Conservation (phyloP, 2,329 filamentous ascomycete genomes). For the Nannizziopsis arthrosporioides region DNA sequence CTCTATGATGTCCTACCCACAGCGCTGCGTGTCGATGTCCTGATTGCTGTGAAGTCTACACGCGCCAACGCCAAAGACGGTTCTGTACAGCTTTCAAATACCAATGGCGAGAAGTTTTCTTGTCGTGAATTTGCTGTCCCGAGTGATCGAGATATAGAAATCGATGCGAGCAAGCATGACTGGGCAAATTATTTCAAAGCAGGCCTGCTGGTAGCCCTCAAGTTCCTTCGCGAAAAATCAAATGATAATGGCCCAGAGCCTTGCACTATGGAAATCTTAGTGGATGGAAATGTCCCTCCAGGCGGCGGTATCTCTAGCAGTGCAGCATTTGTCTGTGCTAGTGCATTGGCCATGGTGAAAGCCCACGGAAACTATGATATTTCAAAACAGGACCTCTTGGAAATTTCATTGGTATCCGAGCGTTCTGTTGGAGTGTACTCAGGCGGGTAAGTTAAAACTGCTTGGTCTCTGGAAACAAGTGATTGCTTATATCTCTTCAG, state of each 20-base stretch:
- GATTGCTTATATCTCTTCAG: slow-evolving; percentile 36
- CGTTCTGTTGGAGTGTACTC: slow-evolving; percentile 91
- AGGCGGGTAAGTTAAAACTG: slow-evolving; percentile 54
- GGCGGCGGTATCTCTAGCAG: slow-evolving; percentile 89
- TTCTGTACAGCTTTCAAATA: slow-evolving; percentile 68
- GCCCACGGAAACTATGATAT: slow-evolving; percentile 66
- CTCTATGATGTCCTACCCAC: slow-evolving; percentile 93
- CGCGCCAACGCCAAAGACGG: slow-evolving; percentile 35
- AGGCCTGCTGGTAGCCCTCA: slow-evolving; percentile 69
- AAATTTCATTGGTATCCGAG: slow-evolving; percentile 89
- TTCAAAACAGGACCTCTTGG: slow-evolving; percentile 82
- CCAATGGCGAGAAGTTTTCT: slow-evolving; percentile 63
- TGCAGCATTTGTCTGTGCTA: slow-evolving; percentile 84
- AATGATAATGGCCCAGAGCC: slow-evolving; percentile 51
- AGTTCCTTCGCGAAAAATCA: slow-evolving; percentile 59
- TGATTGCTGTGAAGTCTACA: slow-evolving; percentile 62
- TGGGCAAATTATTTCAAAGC: slow-evolving; percentile 99
- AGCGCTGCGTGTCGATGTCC: slow-evolving; percentile 81
- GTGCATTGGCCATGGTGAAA: slow-evolving; percentile 73
- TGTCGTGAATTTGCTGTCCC: slow-evolving; percentile 63
- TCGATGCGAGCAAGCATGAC: slow-evolving; percentile 74
- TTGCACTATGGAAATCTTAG: slow-evolving; percentile 71
- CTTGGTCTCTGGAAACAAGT: not conserved
- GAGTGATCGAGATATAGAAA: slow-evolving; percentile 51
- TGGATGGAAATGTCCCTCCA: slow-evolving; percentile 83